These are phyloP conservation scores for Paraphaeosphaeria sporulosa DNA, from an alignment of 2,329 filamentous ascomycete genomes.

Conservation along the genomic window DNA sequence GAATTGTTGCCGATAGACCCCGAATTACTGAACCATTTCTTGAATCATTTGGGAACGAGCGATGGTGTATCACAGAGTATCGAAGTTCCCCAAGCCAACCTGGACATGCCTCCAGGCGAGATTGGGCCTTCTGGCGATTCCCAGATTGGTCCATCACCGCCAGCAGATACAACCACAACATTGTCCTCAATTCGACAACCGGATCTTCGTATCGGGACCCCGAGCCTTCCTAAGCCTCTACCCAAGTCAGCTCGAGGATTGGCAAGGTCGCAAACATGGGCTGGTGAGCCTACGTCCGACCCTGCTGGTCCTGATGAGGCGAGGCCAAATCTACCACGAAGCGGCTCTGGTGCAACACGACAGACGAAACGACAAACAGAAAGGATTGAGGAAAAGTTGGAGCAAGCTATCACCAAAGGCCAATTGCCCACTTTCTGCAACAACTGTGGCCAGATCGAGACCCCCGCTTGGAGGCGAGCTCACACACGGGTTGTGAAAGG, in stretches of 20 bases:
- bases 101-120: neutral
- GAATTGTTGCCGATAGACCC: constrained; percentile 4
- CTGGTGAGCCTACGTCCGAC: constrained; percentile 46
- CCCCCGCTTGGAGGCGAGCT: constrained; percentile 93
- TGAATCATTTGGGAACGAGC: neutral
- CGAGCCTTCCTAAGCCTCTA: constrained; percentile 25
- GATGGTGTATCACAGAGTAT: constrained; percentile 1
- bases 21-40: constrained; percentile 5
- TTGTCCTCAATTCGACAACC: neutral
- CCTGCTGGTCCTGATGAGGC: constrained; percentile 34
- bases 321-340: constrained; percentile 41
- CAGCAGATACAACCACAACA: neutral
- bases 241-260: constrained; percentile 37
- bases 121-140: neutral
- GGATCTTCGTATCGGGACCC: constrained; percentile 30
- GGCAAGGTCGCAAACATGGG: constrained; percentile 49
- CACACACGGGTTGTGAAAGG: constrained; percentile 81
- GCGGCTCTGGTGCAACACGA: constrained; percentile 67
- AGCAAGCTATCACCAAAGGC: constrained; percentile 73
- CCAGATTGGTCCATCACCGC: neutral
- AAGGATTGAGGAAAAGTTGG: constrained; percentile 61
- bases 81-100: neutral
- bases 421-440: constrained; percentile 87
- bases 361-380: constrained; percentile 59
- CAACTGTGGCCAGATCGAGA: constrained; percentile 95